A percentile compares a stretch with the other conserved stretches of the same genome.
These are phyloP conservation scores for Houttuynia cordata DNA, from an alignment of 164 flowering plant genomes.

Conservation along the genomic window DNA sequence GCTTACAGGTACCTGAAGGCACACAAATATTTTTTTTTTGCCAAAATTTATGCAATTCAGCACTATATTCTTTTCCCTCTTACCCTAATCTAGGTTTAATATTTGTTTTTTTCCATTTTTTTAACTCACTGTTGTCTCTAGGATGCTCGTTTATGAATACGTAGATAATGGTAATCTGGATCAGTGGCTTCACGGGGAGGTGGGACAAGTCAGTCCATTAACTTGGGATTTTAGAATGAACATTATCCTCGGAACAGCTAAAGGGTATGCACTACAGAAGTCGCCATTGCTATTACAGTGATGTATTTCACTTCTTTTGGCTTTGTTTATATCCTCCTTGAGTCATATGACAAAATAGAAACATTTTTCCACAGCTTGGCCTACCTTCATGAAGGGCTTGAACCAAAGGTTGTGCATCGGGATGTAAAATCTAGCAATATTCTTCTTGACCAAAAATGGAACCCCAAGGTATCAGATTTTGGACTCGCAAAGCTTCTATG, in stretches of 20 bases:
- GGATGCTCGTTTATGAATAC: conserved; percentile 98
- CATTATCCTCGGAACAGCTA: conserved; percentile 79
- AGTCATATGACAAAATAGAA: not conserved
- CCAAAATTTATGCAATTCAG: not conserved
- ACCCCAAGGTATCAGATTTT: conserved; percentile 88
- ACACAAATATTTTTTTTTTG: not conserved
- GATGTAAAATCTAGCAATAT: conserved; percentile 92
- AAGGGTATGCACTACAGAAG: conserved; percentile 43
- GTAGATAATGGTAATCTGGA: conserved; percentile 92
- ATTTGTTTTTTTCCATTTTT: not conserved
- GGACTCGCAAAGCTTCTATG: conserved; percentile 90
- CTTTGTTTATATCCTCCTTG: not conserved
- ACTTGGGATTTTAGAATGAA: conserved; percentile 94
- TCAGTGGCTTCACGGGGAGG: conserved; percentile 97
- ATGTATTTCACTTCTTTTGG: not conserved
- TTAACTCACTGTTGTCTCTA: conserved; percentile 9
- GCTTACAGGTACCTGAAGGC: conserved; percentile 61
- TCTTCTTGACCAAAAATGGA: conserved; percentile 80
- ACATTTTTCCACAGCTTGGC: conserved; percentile 51
- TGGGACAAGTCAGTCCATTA: conserved; percentile 79
- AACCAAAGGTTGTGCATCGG: conserved; percentile 94
- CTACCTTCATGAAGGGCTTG: conserved; percentile 96
- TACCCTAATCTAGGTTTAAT: not conserved
- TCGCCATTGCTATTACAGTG: not conserved
- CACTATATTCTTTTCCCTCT: not conserved